Evolutionary conservation across 1,139 yeast species (phyloP), one percentile per base, ranked within the genome.

Genomic region (Yamadazyma diospyri): DNA sequence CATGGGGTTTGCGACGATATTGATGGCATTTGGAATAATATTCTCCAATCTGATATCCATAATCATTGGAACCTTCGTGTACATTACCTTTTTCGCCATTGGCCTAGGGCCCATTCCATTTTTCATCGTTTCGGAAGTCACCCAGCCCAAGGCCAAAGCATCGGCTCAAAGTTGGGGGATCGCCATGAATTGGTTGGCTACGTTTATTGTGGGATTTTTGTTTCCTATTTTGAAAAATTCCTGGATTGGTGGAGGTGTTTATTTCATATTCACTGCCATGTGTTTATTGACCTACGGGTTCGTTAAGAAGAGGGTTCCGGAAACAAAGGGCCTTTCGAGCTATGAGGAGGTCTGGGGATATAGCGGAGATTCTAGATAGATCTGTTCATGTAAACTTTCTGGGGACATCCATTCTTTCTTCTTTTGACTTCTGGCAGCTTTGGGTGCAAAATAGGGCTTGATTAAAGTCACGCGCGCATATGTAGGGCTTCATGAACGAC

Each of bases 61-160:
- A 1, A 78, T 86, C 1, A 35, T 73, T 0, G 79, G 92, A 2
- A 81, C 89, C 0, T 75, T 85, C 37, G 56, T 74, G 2, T 88
- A 86, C 54, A 88, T 89, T 31, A 76, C 82, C 0, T 76, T 87
- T 25, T 92, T 89, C 62, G 97, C 97, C 0, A 62, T 83, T 29
- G 98, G 98, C 0, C 57, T 88, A 40, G 98, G 98, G 0, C 97
- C 98, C 10, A 86, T 92, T 33, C 97, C 98, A 21, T 89, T 89
- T 59, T 62, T 89, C 43, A 61, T 89, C 38, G 82, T 92, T n/a
- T 78, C 95, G 6, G 97, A 92, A 54, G 79, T 89, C 13, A 82
- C 95, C 0, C 94, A 87, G 38, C 66, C 76, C 2, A 76, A 76
- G 36, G 94, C 92, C 3, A 82, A 79, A 38, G 94, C 89, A 2